Evolutionary conservation across 805 yeast species (phyloP).

Genomic region (Metschnikowia henanensis): DNA sequence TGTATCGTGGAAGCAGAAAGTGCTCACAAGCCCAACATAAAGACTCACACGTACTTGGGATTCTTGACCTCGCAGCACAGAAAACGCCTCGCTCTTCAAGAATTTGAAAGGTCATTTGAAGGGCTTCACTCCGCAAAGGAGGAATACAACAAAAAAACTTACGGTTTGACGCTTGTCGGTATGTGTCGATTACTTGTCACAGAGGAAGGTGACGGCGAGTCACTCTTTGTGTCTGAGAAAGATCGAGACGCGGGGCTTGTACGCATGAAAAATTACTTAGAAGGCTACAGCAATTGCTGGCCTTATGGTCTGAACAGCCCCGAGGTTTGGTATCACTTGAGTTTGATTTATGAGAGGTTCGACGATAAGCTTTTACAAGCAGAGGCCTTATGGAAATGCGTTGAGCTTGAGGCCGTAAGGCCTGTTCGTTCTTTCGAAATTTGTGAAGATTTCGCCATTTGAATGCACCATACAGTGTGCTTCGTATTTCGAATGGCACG

Average conservation of each 20-base stretch:
- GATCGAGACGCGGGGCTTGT: conserved; percentile 65
- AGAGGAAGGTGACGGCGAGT: conserved; percentile 32
- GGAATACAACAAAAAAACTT: conserved; percentile 30
- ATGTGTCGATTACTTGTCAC: conserved; percentile 49
- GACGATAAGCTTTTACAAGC: conserved; percentile 51
- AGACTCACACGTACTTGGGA: conserved; percentile 52
- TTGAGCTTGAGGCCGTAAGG: conserved; percentile 60
- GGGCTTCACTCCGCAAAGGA: conserved; percentile 24
- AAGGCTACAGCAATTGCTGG: conserved; percentile 35
- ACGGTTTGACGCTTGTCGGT: conserved; percentile 55
- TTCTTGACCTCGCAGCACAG: conserved; percentile 42
- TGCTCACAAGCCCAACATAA: conserved; percentile 43
- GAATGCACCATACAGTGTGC: background rate
- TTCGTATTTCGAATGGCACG: too few relatives aligned
- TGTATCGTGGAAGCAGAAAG: conserved; percentile 73
- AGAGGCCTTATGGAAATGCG: conserved; percentile 58
- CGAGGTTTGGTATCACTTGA: conserved; percentile 72
- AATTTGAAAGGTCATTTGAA: conserved; percentile 64
- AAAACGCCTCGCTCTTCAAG: conserved; percentile 54
- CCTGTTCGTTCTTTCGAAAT: conserved; percentile 48
- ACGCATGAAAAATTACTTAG: conserved; percentile 49
- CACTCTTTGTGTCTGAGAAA: conserved; percentile 50
- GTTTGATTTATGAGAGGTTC: conserved; percentile 58
- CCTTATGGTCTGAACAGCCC: conserved; percentile 40
- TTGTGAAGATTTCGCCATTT: conserved; percentile 24